Evolutionary conservation across 192 early-diverging fungal species (phyloP).

Genomic region (Oehlia diaphana): DNA sequence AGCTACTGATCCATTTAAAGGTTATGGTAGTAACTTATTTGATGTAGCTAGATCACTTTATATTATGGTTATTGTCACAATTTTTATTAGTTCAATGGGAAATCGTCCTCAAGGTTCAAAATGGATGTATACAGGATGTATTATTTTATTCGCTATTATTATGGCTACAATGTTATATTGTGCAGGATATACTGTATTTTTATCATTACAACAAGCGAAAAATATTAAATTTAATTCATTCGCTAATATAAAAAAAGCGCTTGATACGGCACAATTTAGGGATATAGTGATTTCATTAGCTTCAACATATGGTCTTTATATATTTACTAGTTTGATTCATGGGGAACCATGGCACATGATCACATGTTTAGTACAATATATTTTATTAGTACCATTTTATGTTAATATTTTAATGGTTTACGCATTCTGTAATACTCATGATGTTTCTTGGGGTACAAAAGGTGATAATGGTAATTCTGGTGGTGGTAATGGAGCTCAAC

Average conservation of each 20-base stretch:
- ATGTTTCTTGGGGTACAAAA: conserved; percentile 95
- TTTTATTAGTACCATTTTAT: conserved; percentile 83
- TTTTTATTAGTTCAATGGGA: conserved; percentile 85
- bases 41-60: conserved; percentile 73
- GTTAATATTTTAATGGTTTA: conserved; percentile 93
- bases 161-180: conserved; percentile 85
- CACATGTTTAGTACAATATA: conserved; percentile 84
- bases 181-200: conserved; percentile 60
- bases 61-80: conserved; percentile 71
- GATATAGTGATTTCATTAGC: conserved; percentile 80
- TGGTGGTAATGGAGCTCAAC: conserved; percentile 73
- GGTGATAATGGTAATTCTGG: conserved; percentile 67
- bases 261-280: conserved; percentile 53
- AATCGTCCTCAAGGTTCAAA: conserved; percentile 91
- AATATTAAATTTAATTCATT: conserved; percentile 34
- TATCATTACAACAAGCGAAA: conserved; percentile 42
- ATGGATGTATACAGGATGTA: conserved; percentile 67
- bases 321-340: conserved; percentile 73
- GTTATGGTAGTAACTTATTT: conserved; percentile 62
- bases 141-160: conserved; percentile 75
- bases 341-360: conserved; percentile 92
- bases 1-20: conserved; percentile 58
- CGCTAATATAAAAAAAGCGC: conserved; percentile 32
- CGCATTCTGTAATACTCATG: conserved; percentile 93
- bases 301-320: conserved; percentile 82